Percentiles rank a stretch among this genome's conserved stretches.
These are phyloP conservation scores for Xylariaceae sp. DNA, from an alignment of 2,329 filamentous ascomycete species.

Conservation along the genomic window DNA sequence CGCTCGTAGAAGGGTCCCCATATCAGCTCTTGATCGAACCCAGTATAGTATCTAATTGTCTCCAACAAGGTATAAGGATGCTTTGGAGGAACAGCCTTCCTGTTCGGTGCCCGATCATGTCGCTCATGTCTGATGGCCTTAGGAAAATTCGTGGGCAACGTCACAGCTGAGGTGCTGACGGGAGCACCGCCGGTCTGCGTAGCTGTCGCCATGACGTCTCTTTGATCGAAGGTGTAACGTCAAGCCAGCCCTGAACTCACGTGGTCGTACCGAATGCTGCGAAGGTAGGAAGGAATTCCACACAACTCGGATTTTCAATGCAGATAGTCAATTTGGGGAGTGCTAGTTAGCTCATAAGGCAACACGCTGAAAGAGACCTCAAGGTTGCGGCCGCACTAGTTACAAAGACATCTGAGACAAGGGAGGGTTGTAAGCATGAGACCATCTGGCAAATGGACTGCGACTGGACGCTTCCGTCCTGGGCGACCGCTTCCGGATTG, in stretches of 20 bases:
- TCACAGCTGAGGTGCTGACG: too few relatives aligned
- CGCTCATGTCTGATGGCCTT: neutral
- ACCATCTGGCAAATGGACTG: neutral
- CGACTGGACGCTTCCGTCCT: slow-evolving; percentile 12
- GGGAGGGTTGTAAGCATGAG: slow-evolving; percentile 1
- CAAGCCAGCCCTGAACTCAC: too few relatives aligned
- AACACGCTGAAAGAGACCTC: slow-evolving; percentile 12
- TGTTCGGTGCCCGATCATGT: neutral
- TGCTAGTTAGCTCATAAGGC: slow-evolving; percentile 12
- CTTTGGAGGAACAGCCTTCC: neutral
- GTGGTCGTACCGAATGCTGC: too few relatives aligned
- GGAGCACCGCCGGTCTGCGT: too few relatives aligned
- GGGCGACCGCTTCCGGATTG: slow-evolving; percentile 12
- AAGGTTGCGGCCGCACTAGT: slow-evolving; percentile 1
- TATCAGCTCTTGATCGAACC: slow-evolving; percentile 11
- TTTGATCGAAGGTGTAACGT: too few relatives aligned
- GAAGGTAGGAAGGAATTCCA: neutral
- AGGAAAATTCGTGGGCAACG: too few relatives aligned
- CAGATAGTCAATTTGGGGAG: slow-evolving; percentile 1
- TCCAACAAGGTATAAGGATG: slow-evolving; percentile 3
- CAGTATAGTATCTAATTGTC: neutral
- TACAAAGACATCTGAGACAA: slow-evolving; percentile 14
- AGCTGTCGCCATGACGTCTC: too few relatives aligned
- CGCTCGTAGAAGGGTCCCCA: slow-evolving; percentile 17
- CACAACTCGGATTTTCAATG: neutral